A percentile compares a stretch with the other conserved stretches of the same genome.
These are phyloP conservation scores for Cadophora gregata DNA, from an alignment of 2,329 filamentous ascomycete genomes.

Conservation along the genomic window DNA sequence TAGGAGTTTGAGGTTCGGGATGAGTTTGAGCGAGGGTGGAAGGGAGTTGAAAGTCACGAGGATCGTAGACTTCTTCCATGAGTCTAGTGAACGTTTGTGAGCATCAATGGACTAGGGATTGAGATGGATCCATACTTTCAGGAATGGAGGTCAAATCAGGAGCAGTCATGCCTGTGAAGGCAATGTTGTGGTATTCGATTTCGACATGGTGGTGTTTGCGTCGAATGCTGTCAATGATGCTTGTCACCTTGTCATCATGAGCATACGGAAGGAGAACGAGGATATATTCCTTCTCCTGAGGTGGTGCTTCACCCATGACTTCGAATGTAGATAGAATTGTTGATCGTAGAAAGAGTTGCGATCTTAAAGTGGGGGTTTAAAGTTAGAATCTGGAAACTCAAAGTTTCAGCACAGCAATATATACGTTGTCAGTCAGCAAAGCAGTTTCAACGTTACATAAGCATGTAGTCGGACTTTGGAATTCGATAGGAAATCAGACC, in stretches of 20 bases:
- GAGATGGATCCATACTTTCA: slow-evolving; percentile 28
- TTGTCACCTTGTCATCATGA: slow-evolving; percentile 44
- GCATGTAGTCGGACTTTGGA: not conserved
- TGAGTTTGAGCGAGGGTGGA: slow-evolving; percentile 36
- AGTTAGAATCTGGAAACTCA: not conserved
- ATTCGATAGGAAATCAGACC: not conserved
- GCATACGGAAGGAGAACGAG: slow-evolving; percentile 51
- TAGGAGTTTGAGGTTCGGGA: slow-evolving; percentile 45
- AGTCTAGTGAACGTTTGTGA: slow-evolving; percentile 29
- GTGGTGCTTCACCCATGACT: slow-evolving; percentile 53
- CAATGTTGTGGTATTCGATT: slow-evolving; percentile 49
- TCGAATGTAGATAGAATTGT: slow-evolving; percentile 15
- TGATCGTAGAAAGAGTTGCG: no score
- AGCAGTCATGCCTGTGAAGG: slow-evolving; percentile 32
- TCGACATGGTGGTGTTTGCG: slow-evolving; percentile 52
- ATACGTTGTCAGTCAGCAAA: not conserved
- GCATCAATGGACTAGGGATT: not conserved
- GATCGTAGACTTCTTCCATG: slow-evolving; percentile 43
- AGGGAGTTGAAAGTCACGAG: slow-evolving; percentile 43
- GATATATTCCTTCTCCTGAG: slow-evolving; percentile 47
- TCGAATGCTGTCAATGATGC: slow-evolving; percentile 47
- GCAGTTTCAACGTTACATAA: not conserved
- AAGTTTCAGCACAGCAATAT: not conserved
- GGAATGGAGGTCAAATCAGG: slow-evolving; percentile 24
- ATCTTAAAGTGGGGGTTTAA: not conserved